Percentiles rank a stretch among this genome's conserved stretches.
Conservation (phyloP, 768 basidiomycete genomes). For the Psilocybe azurescens region DNA sequence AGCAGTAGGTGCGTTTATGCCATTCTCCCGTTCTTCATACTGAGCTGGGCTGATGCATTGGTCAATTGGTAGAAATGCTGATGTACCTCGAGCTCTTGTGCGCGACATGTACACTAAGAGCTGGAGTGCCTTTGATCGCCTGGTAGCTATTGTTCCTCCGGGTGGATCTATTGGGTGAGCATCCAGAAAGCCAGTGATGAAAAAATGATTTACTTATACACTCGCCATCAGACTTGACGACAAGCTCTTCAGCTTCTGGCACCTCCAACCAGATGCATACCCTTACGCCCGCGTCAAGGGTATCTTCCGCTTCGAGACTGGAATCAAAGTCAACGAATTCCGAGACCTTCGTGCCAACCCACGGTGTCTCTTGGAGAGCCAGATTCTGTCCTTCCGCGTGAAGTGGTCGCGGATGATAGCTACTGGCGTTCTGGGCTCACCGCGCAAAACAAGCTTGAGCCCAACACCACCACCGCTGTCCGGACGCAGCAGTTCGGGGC, state of each 20-base stretch:
- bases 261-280: constrained; percentile 78
- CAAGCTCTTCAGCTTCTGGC: constrained; percentile 91
- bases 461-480: constrained; percentile 39
- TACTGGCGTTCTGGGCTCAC: constrained; percentile 67
- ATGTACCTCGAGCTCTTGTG: constrained; percentile 82
- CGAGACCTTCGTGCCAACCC: constrained; percentile 89
- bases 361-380: constrained; percentile 83
- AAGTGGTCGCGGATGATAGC: constrained; percentile 79
- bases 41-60: constrained; percentile 1
- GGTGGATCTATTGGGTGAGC: constrained; percentile 87
- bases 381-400: constrained; percentile 80
- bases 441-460: constrained; percentile 37
- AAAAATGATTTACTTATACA: background rate
- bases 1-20: constrained; percentile 61
- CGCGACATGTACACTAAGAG: constrained; percentile 93
- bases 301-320: constrained; percentile 87
- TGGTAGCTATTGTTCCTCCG: constrained; percentile 89
- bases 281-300: constrained; percentile 84
- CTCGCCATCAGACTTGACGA: constrained; percentile 72
- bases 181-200: background rate
- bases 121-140: constrained; percentile 90
- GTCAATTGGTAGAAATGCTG: constrained; percentile 65
- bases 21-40: background rate
- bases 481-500: constrained; percentile 29
- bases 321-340: constrained; percentile 88